Percentiles rank a stretch among this genome's conserved stretches.
phyloP scores from a whole-genome alignment of 192 early-diverging fungal species.

The Gorgonomyces haynaldii region DNA sequence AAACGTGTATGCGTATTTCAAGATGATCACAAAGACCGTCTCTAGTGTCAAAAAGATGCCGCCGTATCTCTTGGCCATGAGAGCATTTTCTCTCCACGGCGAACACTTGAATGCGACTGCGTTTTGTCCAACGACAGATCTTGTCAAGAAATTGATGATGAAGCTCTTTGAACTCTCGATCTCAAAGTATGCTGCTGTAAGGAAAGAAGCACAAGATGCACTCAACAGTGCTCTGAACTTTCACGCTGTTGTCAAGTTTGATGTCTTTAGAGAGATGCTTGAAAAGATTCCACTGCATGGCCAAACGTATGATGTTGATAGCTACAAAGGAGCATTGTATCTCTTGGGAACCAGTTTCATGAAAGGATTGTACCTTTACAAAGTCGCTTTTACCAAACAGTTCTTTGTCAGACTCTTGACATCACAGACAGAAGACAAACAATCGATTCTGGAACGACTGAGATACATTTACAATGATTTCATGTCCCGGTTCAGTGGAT shows the following conservation, averaged over 20 bases:
- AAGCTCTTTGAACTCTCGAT: constrained; percentile 46
- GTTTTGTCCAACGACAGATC: constrained; percentile 21
- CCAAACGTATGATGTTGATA: constrained; percentile 33
- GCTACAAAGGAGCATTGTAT: constrained; percentile 62
- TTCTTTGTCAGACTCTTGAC: constrained; percentile 43
- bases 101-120: no score
- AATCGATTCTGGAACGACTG: not conserved
- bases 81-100: no score
- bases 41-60: constrained; percentile 5
- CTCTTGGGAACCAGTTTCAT: constrained; percentile 42
- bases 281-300: constrained; percentile 6
- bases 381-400: constrained; percentile 42
- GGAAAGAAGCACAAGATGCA: constrained; percentile 17
- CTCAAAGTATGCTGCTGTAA: constrained; percentile 22
- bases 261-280: not conserved
- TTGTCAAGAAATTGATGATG: constrained; percentile 40
- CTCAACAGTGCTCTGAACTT: not conserved
- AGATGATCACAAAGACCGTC: not conserved
- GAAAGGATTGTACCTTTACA: constrained; percentile 33
- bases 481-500: not conserved
- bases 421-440: constrained; percentile 58
- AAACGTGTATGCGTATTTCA: constrained; percentile 9
- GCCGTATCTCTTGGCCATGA: constrained; percentile 39
- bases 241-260: not conserved
- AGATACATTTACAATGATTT: constrained; percentile 2